phyloP scores from a whole-genome alignment of 1,284 basidiomycete species.

The Mycena citricolor region DNA sequence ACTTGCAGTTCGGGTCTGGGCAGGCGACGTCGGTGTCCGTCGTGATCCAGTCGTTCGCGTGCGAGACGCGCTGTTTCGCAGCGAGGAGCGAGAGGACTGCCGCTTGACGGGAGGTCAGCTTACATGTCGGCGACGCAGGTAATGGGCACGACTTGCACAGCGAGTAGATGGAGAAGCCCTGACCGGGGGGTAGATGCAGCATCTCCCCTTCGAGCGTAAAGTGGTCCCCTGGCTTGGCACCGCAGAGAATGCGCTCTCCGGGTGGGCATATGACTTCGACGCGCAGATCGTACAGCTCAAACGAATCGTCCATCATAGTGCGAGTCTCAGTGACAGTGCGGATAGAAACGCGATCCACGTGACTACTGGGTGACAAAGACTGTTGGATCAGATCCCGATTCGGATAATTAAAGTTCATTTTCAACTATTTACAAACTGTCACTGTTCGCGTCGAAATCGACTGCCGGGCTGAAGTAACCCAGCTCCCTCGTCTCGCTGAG shows the following conservation, averaged over 20 bases:
- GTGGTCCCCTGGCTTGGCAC: conserved; percentile 61
- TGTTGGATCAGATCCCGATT: no score
- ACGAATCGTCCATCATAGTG: conserved; percentile 37
- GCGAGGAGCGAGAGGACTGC: conserved; percentile 61
- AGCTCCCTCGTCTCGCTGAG: conserved; percentile 3
- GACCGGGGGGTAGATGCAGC: conserved; percentile 54
- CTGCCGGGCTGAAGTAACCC: no score
- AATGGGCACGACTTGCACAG: conserved; percentile 36
- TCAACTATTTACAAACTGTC: no score
- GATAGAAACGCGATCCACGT: no score
- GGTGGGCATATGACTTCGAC: conserved; percentile 59
- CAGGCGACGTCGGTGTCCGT: conserved; percentile 64
- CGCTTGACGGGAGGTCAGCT: conserved; percentile 37
- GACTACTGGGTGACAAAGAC: no score
- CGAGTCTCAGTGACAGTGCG: no score
- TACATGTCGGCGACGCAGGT: not conserved
- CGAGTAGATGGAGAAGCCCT: conserved; percentile 68
- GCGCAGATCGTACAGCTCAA: conserved; percentile 58
- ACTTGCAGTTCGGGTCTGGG: conserved; percentile 62
- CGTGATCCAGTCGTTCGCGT: conserved; percentile 65
- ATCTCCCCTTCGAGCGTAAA: conserved; percentile 64
- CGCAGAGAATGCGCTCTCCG: conserved; percentile 53
- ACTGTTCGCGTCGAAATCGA: no score
- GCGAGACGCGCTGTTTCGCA: conserved; percentile 57
- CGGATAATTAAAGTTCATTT: no score